Percentiles rank a stretch among this genome's conserved stretches.
phyloP scores from a whole-genome alignment of 176 grass and related monocot genomes.

The Elaeis guineensis region DNA sequence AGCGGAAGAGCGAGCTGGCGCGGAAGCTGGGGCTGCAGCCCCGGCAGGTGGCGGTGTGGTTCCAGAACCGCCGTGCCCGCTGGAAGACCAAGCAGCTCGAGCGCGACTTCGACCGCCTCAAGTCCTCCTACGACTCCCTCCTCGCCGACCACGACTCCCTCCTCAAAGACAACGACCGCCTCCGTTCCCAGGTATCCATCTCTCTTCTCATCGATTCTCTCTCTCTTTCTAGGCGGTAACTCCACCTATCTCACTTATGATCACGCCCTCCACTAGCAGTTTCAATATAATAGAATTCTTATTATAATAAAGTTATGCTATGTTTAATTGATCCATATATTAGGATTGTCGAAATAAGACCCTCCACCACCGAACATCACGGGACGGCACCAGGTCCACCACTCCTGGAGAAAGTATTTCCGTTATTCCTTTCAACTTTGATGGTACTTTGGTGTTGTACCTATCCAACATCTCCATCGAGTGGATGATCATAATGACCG shows the following conservation, averaged over 20 bases:
- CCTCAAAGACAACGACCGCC: conserved; percentile 65
- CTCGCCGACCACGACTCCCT: conserved; percentile 46
- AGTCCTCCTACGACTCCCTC: conserved; percentile 56
- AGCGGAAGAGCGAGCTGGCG: conserved; percentile 79
- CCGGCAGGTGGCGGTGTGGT: conserved; percentile 88
- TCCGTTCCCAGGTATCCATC: conserved; percentile 37
- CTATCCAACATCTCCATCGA: no score
- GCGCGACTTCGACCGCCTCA: conserved; percentile 73
- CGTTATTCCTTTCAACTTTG: conserved; percentile 2
- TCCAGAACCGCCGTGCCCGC: conserved; percentile 86
- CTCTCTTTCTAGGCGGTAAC: background rate
- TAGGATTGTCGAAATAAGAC: no score
- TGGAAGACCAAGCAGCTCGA: conserved; percentile 98
- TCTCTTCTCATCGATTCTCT: background rate
- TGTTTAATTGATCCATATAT: no score
- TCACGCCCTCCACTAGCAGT: no score
- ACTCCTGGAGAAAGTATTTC: background rate
- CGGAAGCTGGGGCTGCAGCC: conserved; percentile 69
- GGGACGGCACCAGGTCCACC: no score
- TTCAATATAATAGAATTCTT: no score
- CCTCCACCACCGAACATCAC: no score
- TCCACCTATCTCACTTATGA: conserved; percentile 7
- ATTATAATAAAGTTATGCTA: no score
- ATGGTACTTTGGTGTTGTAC: no score
- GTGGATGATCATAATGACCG: no score